These are phyloP conservation scores for Colletotrichum sidae DNA, from an alignment of 2,329 filamentous ascomycete species.

Conservation along the genomic window DNA sequence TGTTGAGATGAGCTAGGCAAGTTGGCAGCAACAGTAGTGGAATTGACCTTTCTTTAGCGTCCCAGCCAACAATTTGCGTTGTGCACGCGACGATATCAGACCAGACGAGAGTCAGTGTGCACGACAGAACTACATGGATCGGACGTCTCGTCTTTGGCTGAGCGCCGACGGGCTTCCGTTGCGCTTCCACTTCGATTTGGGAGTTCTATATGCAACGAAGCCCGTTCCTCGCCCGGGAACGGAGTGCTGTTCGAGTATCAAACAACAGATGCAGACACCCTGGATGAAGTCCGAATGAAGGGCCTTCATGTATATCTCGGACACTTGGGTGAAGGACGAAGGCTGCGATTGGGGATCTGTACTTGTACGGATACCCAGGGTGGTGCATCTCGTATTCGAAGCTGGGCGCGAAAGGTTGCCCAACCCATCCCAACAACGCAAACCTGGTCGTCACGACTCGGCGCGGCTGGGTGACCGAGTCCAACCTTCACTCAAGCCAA, in stretches of 20 bases:
- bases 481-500: slow-evolving; percentile 6
- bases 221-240: slow-evolving; percentile 3
- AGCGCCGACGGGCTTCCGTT: slow-evolving; percentile 12
- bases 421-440: slow-evolving; percentile 9
- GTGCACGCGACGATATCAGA: slow-evolving; percentile 24
- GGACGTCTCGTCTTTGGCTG: slow-evolving; percentile 15
- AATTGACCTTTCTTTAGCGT: slow-evolving; percentile 31
- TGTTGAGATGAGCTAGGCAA: no score
- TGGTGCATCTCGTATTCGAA: slow-evolving; percentile 25
- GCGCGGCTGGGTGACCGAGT: slow-evolving; percentile 26
- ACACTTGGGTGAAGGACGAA: background rate
- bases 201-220: background rate
- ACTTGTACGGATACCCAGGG: background rate
- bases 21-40: background rate
- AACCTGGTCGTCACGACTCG: slow-evolving; percentile 11
- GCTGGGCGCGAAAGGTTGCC: slow-evolving; percentile 20
- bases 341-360: no score
- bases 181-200: slow-evolving; percentile 3
- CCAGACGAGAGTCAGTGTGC: background rate
- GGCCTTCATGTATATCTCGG: background rate
- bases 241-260: background rate
- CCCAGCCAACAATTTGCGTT: slow-evolving; percentile 34
- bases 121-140: slow-evolving; percentile 12
- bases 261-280: background rate
- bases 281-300: no score